A percentile compares a stretch with the other conserved stretches of the same genome.
Evolutionary conservation across 148 eudicot species (phyloP).

Genomic region (Rhododendron williamsianum): DNA sequence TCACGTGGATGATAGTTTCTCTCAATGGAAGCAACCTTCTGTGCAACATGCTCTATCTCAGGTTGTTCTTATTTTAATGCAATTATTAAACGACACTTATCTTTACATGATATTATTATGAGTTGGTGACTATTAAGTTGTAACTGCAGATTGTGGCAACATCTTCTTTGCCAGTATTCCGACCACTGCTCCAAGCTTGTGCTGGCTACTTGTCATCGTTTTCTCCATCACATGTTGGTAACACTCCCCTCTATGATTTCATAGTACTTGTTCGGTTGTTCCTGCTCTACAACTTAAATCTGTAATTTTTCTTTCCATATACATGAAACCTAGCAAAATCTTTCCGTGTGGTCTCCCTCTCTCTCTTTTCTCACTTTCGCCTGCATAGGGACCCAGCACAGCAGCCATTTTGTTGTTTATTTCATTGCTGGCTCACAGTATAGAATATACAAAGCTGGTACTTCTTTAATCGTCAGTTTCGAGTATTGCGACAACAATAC

Average conservation of each 20-base stretch:
- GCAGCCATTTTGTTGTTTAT: background rate
- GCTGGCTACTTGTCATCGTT: slow-evolving; percentile 77
- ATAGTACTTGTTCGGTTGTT: background rate
- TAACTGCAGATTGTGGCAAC: slow-evolving; percentile 67
- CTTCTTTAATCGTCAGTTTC: background rate
- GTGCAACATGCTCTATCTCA: slow-evolving; percentile 69
- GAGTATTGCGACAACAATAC: background rate
- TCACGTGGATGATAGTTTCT: slow-evolving; percentile 53
- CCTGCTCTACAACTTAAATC: background rate
- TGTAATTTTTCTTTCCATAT: background rate
- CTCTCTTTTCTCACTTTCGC: background rate
- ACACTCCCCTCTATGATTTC: slow-evolving; percentile 5
- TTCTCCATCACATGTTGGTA: slow-evolving; percentile 75
- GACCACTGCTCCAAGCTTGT: slow-evolving; percentile 67
- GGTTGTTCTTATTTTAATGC: slow-evolving; percentile 28
- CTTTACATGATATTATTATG: background rate
- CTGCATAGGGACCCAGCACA: background rate
- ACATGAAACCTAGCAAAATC: background rate
- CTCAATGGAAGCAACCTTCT: slow-evolving; percentile 67
- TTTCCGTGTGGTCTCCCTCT: background rate
- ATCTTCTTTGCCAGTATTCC: slow-evolving; percentile 50
- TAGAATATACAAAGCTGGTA: background rate
- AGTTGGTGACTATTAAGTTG: slow-evolving; percentile 2
- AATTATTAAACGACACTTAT: background rate
- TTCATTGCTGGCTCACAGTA: background rate